Conservation (phyloP, 192 early-diverging fungal species). For the Linnemannia elongata region DNA sequence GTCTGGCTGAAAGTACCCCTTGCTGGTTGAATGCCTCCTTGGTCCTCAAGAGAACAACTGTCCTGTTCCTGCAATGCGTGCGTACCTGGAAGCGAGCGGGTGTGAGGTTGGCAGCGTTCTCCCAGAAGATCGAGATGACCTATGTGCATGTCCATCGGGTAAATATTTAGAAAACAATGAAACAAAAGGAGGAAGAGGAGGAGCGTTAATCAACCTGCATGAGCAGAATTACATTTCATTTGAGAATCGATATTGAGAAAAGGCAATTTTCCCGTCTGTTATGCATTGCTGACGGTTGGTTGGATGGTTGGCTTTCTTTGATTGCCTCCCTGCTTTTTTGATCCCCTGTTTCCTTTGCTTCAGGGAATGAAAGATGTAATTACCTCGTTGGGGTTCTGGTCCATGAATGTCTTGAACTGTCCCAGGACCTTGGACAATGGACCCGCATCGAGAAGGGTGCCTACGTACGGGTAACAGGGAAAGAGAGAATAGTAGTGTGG, state of each 20-base stretch:
- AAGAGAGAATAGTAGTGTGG: not conserved
- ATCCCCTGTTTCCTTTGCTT: not conserved
- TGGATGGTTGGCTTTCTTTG: no score
- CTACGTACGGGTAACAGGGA: not conserved
- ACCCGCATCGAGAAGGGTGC: slow-evolving; percentile 70
- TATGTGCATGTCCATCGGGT: not conserved
- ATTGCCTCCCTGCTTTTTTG: no score
- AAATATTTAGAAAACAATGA: not conserved
- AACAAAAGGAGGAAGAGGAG: not conserved
- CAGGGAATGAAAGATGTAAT: not conserved
- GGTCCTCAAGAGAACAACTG: not conserved
- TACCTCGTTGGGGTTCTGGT: slow-evolving; percentile 73
- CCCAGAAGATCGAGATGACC: slow-evolving; percentile 82
- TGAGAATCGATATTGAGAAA: not conserved
- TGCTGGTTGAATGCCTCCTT: not conserved
- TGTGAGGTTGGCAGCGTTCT: slow-evolving; percentile 70
- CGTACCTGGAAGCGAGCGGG: slow-evolving; percentile 59
- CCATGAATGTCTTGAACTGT: slow-evolving; percentile 70
- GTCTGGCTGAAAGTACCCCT: not conserved
- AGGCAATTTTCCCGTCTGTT: not conserved
- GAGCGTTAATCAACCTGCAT: not conserved
- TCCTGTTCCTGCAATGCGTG: not conserved
- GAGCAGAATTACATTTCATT: not conserved
- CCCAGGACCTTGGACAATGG: slow-evolving; percentile 67
- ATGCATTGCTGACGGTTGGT: no score